Evolutionary conservation across 441 rosid genomes (phyloP).

Genomic region (Bocquillonia castaneifolia): DNA sequence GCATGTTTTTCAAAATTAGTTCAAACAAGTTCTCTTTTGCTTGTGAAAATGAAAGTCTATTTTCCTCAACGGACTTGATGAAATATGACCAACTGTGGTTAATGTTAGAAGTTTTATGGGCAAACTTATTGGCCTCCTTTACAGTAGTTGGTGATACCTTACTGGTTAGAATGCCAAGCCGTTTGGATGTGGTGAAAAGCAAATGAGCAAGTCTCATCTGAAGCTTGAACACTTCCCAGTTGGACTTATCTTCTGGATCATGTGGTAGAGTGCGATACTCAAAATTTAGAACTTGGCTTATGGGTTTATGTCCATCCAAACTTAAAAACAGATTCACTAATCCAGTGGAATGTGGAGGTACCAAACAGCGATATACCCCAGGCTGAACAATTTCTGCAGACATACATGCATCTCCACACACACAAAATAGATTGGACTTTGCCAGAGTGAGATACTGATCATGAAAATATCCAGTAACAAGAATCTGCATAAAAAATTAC

Average conservation of each 20-base stretch:
- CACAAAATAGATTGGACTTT: constrained; percentile 60
- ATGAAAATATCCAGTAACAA: constrained; percentile 74
- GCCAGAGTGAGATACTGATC: constrained; percentile 51
- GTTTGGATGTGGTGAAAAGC: constrained; percentile 68
- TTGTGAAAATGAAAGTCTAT: constrained; percentile 44
- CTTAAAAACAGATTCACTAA: constrained; percentile 62
- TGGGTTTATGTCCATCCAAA: constrained; percentile 69
- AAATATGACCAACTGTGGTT: constrained; percentile 60
- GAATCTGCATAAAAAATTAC: constrained; percentile 50
- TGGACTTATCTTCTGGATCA: constrained; percentile 45
- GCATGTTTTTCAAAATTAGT: constrained; percentile 64
- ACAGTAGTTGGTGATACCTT: constrained; percentile 48
- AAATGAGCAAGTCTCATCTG: constrained; percentile 79
- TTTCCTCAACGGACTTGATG: constrained; percentile 56
- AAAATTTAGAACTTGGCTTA: constrained; percentile 73
- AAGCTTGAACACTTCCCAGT: constrained; percentile 69
- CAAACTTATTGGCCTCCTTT: constrained; percentile 72
- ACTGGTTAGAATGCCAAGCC: constrained; percentile 47
- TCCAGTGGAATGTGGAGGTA: constrained; percentile 73
- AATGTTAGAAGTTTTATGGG: constrained; percentile 43
- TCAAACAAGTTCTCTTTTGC: constrained; percentile 70
- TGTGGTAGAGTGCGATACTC: constrained; percentile 53
- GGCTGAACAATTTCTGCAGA: constrained; percentile 62
- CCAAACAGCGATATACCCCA: constrained; percentile 84
- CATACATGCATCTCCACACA: constrained; percentile 68